Base-by-base conservation (phyloP, 2,329 filamentous ascomycete genomes). In the Ophiostoma australiae region DNA sequence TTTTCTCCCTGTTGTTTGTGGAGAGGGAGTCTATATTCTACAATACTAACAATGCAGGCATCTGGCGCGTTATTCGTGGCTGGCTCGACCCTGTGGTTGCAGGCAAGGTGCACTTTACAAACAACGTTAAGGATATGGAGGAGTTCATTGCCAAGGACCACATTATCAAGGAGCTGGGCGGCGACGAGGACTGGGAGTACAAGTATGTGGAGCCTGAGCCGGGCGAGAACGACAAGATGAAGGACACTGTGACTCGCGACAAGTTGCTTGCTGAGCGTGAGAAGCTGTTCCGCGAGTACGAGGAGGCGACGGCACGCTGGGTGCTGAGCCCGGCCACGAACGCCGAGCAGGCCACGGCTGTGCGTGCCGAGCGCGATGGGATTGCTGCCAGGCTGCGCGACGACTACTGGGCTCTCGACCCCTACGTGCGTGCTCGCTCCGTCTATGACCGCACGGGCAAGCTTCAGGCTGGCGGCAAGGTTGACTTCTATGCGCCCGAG, bases 81-180 rank as follows among this genome's bases (percentile, higher is more conserved):
- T 99, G 95, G 95, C 87, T 99, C 52, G 95, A 99, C 79, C 95
- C 95, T 1, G 94, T 99, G 3, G 94, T 99, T 37, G 95, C 95
- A 33, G 86, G 87, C 77, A 99, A 99, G 80, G 91, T 99, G 27
- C 89, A 97, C 79, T 98, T 98, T 80, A 95, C 92, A 72, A 95
- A 93, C 77, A 92, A 88, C 75, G 82, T 89, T 70, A 86, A 90
- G 70, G 94, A 97, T 70, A 83, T 99, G 70, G 87, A 91, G 74
- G 83, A 89, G 71, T 97, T 90, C 78, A 90, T 99, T 71, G 85
- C 88, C 13, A 83, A 83, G 55, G 83, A 84, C 66, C 89, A 90
- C 67, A 91, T 98, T 74, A 86, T 90, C 72, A 91, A 90, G 76
- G 94, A 97, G 73, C 85, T 97, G 3, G 94, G 93, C 31, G 95